Percentiles rank a stretch among this genome's conserved stretches.
phyloP scores from a whole-genome alignment of 192 early-diverging fungal species.

The Cetraspora pellucida region DNA sequence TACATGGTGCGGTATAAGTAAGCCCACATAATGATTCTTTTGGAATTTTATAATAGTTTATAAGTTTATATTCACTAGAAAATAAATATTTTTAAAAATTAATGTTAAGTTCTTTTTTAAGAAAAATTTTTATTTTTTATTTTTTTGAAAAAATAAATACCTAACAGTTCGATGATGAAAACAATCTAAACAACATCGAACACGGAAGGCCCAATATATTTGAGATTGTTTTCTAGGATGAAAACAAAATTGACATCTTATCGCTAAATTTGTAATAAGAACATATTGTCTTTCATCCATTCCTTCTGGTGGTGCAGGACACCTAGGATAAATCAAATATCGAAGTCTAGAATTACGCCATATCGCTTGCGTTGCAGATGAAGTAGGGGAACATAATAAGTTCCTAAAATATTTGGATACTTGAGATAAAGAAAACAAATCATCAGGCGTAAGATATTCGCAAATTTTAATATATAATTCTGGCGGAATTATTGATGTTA shows the following conservation, averaged over 20 bases:
- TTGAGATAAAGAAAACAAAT: slow-evolving; percentile 2
- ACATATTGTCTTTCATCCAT: slow-evolving; percentile 25
- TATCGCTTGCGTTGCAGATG: background rate
- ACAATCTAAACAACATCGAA: slow-evolving; percentile 15
- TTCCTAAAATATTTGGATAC: background rate
- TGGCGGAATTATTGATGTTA: slow-evolving; percentile 12
- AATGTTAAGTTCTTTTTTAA: background rate
- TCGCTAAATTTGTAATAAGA: background rate
- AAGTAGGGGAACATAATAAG: slow-evolving; percentile 25
- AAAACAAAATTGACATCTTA: slow-evolving; percentile 20
- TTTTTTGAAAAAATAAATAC: slow-evolving; percentile 1
- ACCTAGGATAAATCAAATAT: background rate
- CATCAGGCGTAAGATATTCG: slow-evolving; percentile 6
- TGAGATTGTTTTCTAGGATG: background rate
- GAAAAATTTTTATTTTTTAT: background rate
- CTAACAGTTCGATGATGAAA: slow-evolving; percentile 1
- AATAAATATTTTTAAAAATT: too few species aligned
- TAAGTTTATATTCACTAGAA: slow-evolving; percentile 3
- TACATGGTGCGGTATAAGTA: background rate
- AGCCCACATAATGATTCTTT: slow-evolving; percentile 1
- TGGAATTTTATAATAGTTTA: background rate
- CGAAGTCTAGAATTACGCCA: background rate
- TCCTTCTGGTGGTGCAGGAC: slow-evolving; percentile 7
- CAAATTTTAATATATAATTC: slow-evolving; percentile 26
- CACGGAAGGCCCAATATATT: slow-evolving; percentile 13